Base-by-base conservation (phyloP, 2,329 filamentous ascomycete genomes). In the Penicillium polonicum region DNA sequence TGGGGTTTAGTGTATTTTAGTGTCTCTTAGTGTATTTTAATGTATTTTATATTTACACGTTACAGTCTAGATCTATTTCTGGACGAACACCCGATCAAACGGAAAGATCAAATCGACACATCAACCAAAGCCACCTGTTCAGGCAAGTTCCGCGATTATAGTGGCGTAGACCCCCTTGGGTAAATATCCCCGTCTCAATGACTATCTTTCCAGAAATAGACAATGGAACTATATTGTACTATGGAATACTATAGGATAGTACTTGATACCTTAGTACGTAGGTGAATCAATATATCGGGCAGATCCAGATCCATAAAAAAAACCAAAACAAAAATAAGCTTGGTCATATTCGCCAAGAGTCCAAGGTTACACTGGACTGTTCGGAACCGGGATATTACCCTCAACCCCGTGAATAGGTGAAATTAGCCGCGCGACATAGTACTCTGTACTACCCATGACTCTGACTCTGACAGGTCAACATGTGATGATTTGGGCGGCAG, bases 401-500 rank as follows among this genome's bases (percentile, higher is more conserved):
- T 31, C 21, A 31, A n/a, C 35, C n/a, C 41, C 45, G 39, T 36
- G 27, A 43, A 39, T 15, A 29, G 55, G 50, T 51, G 44, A 51
- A 57, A 51, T 53, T 51, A 48, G 44, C 48, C 50, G 45, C 44
- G 44, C 51, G 51, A 58, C 43, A 52, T 54, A 38, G 39, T 21
- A 19, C 9, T 27, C 42, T 0, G 42, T 44, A 2, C 42, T 29
- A 44, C 42, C 42, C 41, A 10, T 5, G 5, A 2, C 35, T 39
- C 10, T 19, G 36, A 19, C 10, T 39, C 46, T 55, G 36, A 53
- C 51, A 53, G 36, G 52, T 38, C 53, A 29, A 56, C 53, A 55
- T 51, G 53, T 56, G 53, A 55, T 55, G 53, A 59, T 59, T 60
- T 44, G 60, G 60, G 56, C 59, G 54, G 41, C 55, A 43, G 58